Evolutionary conservation across 257 asterid species (phyloP).

Genomic region (Forsythia suspensa): DNA sequence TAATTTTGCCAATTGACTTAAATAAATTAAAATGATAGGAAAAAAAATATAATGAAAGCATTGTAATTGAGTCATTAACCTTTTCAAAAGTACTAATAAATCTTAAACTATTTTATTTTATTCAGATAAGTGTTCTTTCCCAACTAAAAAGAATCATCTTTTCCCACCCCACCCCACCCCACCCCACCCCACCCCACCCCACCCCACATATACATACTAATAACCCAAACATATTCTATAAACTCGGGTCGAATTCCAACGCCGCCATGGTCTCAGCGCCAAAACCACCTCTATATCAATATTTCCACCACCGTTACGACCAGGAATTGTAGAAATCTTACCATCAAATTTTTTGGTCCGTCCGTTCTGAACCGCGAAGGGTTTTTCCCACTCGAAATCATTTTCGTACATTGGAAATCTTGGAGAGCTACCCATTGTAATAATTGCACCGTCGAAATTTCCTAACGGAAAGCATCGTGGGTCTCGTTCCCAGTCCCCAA

Average conservation of each 20-base stretch:
- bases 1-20: too few species aligned
- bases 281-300: constrained; percentile 93
- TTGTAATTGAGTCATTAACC: too few species aligned
- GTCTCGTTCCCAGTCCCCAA: constrained; percentile 80
- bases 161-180: too few species aligned
- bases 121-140: too few species aligned
- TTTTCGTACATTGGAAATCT: constrained; percentile 97
- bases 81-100: too few species aligned
- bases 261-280: constrained; percentile 70
- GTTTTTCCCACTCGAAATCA: constrained; percentile 95
- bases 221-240: constrained; percentile 58
- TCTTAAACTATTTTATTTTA: too few species aligned
- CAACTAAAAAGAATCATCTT: too few species aligned
- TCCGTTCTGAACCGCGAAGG: constrained; percentile 82
- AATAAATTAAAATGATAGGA: too few species aligned
- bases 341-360: constrained; percentile 93
- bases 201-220: too few species aligned
- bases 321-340: constrained; percentile 93
- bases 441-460: constrained; percentile 92
- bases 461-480: constrained; percentile 84
- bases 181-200: too few species aligned
- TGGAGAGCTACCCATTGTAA: constrained; percentile 97
- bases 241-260: constrained; percentile 73
- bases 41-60: too few species aligned
- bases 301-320: constrained; percentile 70